Conservation (phyloP, 2,329 filamentous ascomycete genomes). For the Cladosporium sp. region DNA sequence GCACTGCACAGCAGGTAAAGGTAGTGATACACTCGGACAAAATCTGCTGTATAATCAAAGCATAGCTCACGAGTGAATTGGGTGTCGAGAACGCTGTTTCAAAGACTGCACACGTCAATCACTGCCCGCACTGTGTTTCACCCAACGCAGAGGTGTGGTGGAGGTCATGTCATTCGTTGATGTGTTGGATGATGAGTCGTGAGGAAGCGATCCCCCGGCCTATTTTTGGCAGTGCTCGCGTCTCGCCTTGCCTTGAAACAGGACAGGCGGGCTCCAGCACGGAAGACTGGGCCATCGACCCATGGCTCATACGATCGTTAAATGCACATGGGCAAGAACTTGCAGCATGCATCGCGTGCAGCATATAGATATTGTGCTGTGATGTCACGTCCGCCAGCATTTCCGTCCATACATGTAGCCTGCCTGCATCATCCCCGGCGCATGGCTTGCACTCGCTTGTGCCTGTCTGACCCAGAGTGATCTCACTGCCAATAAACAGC, state of each 20-base stretch:
- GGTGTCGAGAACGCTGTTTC: not conserved
- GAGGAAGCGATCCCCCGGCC: not conserved
- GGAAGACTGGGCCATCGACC: not conserved
- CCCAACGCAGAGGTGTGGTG: not conserved
- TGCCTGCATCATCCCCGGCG: not conserved
- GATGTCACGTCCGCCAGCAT: conserved; percentile 2
- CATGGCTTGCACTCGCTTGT: not conserved
- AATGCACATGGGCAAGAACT: not conserved
- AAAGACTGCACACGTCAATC: not conserved
- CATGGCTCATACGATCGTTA: not conserved
- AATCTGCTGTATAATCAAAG: too few species aligned
- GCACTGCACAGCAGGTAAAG: too few species aligned
- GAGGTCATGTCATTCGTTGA: not conserved
- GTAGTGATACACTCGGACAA: too few species aligned
- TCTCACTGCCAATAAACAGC: not conserved
- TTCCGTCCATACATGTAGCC: not conserved
- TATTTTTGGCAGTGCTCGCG: conserved; percentile 1
- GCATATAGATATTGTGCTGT: not conserved
- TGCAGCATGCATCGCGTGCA: not conserved
- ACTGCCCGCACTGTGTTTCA: not conserved
- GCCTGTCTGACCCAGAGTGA: not conserved
- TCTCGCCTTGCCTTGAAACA: not conserved
- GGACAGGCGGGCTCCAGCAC: not conserved
- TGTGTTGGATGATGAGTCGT: not conserved
- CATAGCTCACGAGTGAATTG: too few species aligned